These are phyloP conservation scores for Candida incommunis DNA, from an alignment of 805 yeast genomes.

Conservation along the genomic window DNA sequence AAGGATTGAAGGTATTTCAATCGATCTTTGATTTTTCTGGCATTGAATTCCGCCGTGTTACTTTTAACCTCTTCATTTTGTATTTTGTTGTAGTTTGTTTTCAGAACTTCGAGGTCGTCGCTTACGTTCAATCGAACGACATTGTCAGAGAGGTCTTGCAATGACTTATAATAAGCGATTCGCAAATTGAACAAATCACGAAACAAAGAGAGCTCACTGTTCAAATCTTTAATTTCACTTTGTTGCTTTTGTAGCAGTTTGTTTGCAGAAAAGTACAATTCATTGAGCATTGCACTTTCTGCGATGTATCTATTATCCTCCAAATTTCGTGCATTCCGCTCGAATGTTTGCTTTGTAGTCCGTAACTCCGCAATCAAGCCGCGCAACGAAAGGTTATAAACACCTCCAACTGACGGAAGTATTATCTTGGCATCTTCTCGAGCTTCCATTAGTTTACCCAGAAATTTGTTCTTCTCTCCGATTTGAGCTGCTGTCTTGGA, in stretches of 20 bases:
- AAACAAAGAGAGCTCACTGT: conserved; percentile 34
- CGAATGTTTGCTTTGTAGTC: background rate
- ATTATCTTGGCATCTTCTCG: background rate
- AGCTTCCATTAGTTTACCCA: background rate
- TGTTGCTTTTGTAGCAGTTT: conserved; percentile 26
- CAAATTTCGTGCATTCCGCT: background rate
- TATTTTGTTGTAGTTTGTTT: background rate
- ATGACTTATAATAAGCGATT: conserved; percentile 65
- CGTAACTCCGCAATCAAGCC: background rate
- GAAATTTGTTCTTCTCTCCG: background rate
- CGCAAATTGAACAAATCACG: conserved; percentile 66
- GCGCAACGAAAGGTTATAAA: background rate
- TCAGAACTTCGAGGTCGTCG: background rate
- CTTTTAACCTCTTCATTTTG: background rate
- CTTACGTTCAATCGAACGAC: conserved; percentile 29
- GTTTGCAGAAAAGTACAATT: background rate
- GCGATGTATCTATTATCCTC: background rate
- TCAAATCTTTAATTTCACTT: conserved; percentile 25
- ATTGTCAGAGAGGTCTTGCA: conserved; percentile 77
- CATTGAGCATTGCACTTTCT: background rate
- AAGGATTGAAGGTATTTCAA: conserved; percentile 36
- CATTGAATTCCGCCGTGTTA: background rate
- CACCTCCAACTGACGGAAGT: background rate
- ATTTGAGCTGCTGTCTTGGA: background rate
- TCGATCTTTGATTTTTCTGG: conserved; percentile 8